phyloP scores from a whole-genome alignment of 2,329 filamentous ascomycete species.

The Fonsecaea nubica region DNA sequence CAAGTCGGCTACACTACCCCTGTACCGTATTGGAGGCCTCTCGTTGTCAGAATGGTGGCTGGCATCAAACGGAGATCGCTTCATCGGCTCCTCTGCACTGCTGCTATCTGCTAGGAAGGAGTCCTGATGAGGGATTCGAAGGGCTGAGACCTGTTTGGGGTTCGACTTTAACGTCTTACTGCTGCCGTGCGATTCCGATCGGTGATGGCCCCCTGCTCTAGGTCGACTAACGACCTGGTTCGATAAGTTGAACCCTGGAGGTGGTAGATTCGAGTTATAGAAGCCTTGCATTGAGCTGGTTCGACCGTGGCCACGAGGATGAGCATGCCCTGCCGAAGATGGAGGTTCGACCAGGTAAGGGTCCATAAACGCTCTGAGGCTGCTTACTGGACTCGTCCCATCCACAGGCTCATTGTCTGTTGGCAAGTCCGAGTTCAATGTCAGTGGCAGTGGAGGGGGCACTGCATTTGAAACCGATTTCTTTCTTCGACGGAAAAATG shows the following conservation, averaged over 20 bases:
- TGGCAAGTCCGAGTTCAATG: constrained; percentile 46
- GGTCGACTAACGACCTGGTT: constrained; percentile 17
- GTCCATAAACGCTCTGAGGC: constrained; percentile 84
- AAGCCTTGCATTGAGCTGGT: constrained; percentile 38
- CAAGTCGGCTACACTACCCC: constrained; percentile 22
- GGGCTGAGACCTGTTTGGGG: constrained; percentile 23
- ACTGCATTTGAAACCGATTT: constrained; percentile 76
- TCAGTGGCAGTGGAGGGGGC: constrained; percentile 64
- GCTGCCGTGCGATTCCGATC: constrained; percentile 33
- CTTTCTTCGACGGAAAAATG: constrained; percentile 92
- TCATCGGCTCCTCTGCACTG: constrained; percentile 37
- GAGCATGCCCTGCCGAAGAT: constrained; percentile 9
- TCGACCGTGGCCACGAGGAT: constrained; percentile 27
- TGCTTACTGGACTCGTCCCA: constrained; percentile 73
- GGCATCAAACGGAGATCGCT: constrained; percentile 23
- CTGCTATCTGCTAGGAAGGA: constrained; percentile 47
- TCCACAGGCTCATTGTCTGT: constrained; percentile 30
- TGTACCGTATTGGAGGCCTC: constrained; percentile 27
- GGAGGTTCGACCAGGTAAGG: constrained; percentile 68
- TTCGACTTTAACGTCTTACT: constrained; percentile 31
- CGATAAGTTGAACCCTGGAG: constrained; percentile 26
- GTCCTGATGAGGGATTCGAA: constrained; percentile 38
- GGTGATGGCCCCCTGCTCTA: constrained; percentile 19
- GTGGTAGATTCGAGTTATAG: constrained; percentile 30
- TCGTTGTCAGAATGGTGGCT: constrained; percentile 36